A percentile compares a stretch with the other conserved stretches of the same genome.
These are phyloP conservation scores for Coelastrella sp. DNA, from an alignment of 139 green algal genomes.

Conservation along the genomic window DNA sequence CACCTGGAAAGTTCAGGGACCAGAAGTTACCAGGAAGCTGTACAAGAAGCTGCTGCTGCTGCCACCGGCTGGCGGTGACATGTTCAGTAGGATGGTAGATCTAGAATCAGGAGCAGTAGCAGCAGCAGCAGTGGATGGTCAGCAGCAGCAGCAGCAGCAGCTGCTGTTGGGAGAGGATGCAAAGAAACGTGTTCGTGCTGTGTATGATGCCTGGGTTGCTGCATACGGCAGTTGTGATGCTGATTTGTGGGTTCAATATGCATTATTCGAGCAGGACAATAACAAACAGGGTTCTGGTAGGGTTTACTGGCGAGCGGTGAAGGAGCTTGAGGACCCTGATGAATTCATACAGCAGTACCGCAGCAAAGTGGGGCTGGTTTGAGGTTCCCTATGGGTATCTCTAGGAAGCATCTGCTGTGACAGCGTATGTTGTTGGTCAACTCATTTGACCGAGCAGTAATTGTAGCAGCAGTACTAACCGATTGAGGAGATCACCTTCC, in stretches of 20 bases:
- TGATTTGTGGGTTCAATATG: conserved; percentile 78
- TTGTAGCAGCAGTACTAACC: too few relatives aligned
- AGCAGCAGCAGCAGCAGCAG: conserved; percentile 7
- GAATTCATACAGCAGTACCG: conserved; percentile 59
- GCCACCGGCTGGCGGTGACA: conserved; percentile 68
- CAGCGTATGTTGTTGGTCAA: too few relatives aligned
- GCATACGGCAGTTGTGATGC: conserved; percentile 62
- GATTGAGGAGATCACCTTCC: too few relatives aligned
- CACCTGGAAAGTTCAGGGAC: conserved; percentile 35
- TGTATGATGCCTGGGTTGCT: conserved; percentile 69
- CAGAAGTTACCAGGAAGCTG: conserved; percentile 59
- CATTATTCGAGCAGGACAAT: conserved; percentile 51
- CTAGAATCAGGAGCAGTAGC: conserved; percentile 54
- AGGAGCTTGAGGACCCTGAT: conserved; percentile 64
- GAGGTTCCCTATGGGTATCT: neutral
- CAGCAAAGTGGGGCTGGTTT: conserved; percentile 30
- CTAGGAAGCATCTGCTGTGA: too few relatives aligned
- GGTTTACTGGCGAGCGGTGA: conserved; percentile 79
- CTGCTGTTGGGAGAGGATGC: neutral
- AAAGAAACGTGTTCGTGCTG: conserved; percentile 3
- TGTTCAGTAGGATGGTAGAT: conserved; percentile 66
- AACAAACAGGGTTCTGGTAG: conserved; percentile 50
- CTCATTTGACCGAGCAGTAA: too few relatives aligned
- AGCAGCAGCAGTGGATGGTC: conserved; percentile 5
- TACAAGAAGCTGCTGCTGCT: conserved; percentile 63